Conservation (phyloP, 169 alveolate species). For the Sarcocystis neurona region DNA sequence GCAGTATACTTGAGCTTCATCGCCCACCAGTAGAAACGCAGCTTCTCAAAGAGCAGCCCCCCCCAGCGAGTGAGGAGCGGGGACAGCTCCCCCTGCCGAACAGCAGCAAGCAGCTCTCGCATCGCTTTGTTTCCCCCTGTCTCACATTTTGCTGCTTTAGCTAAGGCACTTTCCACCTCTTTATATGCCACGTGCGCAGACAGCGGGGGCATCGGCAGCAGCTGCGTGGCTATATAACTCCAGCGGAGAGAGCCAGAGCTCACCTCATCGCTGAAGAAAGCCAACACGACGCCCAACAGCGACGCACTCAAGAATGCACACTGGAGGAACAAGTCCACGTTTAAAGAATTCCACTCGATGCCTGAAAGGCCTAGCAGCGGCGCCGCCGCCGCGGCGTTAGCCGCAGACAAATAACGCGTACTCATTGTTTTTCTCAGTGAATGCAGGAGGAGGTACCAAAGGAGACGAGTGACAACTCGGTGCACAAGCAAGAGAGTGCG, state of each 20-base stretch:
- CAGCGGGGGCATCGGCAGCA: slow-evolving; percentile 50
- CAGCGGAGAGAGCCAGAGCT: slow-evolving; percentile 54
- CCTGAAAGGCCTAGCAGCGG: slow-evolving; percentile 32
- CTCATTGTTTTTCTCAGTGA: no score
- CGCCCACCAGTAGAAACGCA: slow-evolving; percentile 48
- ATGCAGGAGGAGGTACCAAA: no score
- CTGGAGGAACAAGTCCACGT: slow-evolving; percentile 43
- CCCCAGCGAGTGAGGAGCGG: background rate
- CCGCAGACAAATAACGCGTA: background rate
- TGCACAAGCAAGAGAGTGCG: background rate
- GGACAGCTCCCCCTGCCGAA: slow-evolving; percentile 35
- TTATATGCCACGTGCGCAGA: background rate
- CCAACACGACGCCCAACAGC: slow-evolving; percentile 50
- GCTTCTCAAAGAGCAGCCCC: background rate
- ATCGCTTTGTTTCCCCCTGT: slow-evolving; percentile 31
- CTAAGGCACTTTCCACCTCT: slow-evolving; percentile 52
- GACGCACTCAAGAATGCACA: slow-evolving; percentile 43
- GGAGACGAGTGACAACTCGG: background rate
- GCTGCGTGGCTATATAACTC: slow-evolving; percentile 62
- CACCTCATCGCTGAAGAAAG: slow-evolving; percentile 61
- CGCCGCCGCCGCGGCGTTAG: background rate
- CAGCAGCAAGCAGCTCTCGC: slow-evolving; percentile 39
- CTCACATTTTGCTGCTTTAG: slow-evolving; percentile 35
- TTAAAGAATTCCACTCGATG: slow-evolving; percentile 17
- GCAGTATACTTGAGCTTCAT: slow-evolving; percentile 66